Evolutionary conservation across 2,329 filamentous ascomycete species (phyloP).

Genomic region (Xylaria sp.): DNA sequence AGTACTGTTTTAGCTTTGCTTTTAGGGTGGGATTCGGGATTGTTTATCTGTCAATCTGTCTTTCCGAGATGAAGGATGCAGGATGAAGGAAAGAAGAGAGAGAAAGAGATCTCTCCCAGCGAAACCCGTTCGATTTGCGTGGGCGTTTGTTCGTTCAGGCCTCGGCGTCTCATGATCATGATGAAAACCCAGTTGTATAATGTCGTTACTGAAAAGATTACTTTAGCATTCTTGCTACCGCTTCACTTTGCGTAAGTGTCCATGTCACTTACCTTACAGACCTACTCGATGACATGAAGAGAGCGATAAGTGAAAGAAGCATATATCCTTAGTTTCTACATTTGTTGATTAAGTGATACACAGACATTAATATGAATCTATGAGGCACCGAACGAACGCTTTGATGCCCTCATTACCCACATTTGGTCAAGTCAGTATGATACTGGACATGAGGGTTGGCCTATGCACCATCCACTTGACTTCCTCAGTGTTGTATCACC

Average conservation of each 20-base stretch:
- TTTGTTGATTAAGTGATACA: neutral
- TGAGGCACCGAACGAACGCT: too few species aligned
- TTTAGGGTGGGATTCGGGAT: too few species aligned
- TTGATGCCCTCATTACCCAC: too few species aligned
- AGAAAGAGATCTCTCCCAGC: neutral
- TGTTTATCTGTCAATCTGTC: neutral
- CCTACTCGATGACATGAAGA: too few species aligned
- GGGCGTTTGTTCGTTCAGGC: neutral
- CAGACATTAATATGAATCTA: too few species aligned
- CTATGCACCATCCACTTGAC: too few species aligned
- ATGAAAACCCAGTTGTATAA: constrained; percentile 1
- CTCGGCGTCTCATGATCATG: constrained; percentile 2
- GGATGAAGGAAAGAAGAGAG: neutral
- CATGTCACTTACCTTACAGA: too few species aligned
- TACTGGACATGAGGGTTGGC: too few species aligned
- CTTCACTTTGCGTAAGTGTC: neutral
- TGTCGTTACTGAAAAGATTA: neutral
- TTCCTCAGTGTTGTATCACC: too few species aligned
- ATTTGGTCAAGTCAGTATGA: too few species aligned
- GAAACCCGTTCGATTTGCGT: neutral
- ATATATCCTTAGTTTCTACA: neutral
- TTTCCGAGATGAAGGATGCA: neutral
- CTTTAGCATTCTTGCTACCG: neutral
- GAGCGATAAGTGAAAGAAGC: neutral
- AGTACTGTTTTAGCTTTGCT: neutral